Conservation (phyloP, 345 rosid genomes). For the Arabis alpina region DNA sequence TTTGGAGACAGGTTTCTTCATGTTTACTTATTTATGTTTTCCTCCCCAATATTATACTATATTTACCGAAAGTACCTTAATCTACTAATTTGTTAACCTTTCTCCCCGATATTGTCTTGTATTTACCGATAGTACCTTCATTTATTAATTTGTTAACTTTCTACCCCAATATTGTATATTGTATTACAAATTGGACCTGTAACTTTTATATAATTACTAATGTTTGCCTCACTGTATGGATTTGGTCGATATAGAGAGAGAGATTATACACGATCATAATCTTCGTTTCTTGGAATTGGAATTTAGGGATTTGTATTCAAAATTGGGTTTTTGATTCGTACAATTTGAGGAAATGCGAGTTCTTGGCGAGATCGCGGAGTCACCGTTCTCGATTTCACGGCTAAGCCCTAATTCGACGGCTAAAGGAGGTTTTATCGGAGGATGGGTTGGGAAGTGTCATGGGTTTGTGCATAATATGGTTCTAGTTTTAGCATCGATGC, state of each 20-base stretch:
- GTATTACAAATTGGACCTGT: neutral
- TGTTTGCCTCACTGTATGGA: conserved; percentile 16
- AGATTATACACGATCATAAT: conserved; percentile 27
- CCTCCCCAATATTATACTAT: neutral
- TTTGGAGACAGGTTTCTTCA: conserved; percentile 8
- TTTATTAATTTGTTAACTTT: too few relatives aligned
- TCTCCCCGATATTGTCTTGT: neutral
- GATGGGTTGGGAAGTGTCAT: conserved; percentile 83
- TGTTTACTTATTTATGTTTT: conserved; percentile 5
- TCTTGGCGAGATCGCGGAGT: conserved; percentile 41
- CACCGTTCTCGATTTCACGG: conserved; percentile 41
- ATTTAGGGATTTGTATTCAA: neutral
- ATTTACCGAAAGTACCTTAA: neutral
- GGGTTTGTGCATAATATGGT: conserved; percentile 77
- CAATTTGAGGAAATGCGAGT: conserved; percentile 41
- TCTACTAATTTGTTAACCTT: neutral
- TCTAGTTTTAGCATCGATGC: conserved; percentile 59
- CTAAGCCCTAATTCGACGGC: conserved; percentile 49
- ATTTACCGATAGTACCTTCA: too few relatives aligned
- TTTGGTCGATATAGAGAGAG: conserved; percentile 29
- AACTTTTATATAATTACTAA: conserved; percentile 1
- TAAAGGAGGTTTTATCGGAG: conserved; percentile 45
- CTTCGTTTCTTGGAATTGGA: neutral
- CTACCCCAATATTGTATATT: too few relatives aligned
- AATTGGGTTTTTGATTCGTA: conserved; percentile 12